These are phyloP conservation scores for Biscogniauxia mediterranea DNA, from an alignment of 2,329 filamentous ascomycete species.

Conservation along the genomic window DNA sequence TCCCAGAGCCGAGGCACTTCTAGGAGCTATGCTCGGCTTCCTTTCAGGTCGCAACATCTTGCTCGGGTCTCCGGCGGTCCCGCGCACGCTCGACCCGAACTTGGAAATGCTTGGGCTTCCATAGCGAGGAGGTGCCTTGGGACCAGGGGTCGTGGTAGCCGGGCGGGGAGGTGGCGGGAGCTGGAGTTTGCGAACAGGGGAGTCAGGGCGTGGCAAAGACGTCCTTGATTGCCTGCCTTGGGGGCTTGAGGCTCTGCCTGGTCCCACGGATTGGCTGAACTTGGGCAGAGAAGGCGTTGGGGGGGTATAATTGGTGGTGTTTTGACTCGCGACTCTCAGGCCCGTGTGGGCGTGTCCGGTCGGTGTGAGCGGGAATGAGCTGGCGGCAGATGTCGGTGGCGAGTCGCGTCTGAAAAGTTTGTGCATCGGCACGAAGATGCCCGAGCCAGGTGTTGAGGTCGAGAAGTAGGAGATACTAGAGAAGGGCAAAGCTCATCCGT, in stretches of 20 bases:
- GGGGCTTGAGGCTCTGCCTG: slow-evolving; percentile 69
- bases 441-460: slow-evolving; percentile 74
- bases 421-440: slow-evolving; percentile 87
- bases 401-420: slow-evolving; percentile 72
- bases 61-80: slow-evolving; percentile 59
- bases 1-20: slow-evolving; percentile 60
- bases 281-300: slow-evolving; percentile 67
- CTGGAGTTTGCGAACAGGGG: slow-evolving; percentile 70
- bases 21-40: slow-evolving; percentile 51
- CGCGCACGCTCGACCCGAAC: slow-evolving; percentile 63
- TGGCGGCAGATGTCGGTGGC: slow-evolving; percentile 46
- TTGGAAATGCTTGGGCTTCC: slow-evolving; percentile 61
- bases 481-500: slow-evolving; percentile 20
- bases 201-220: slow-evolving; percentile 85
- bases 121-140: slow-evolving; percentile 54
- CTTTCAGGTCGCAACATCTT: slow-evolving; percentile 52
- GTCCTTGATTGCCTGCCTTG: slow-evolving; percentile 68
- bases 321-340: slow-evolving; percentile 54
- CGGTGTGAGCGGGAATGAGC: slow-evolving; percentile 64
- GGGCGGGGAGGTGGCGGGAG: slow-evolving; percentile 59
- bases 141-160: slow-evolving; percentile 53
- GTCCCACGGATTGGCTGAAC: slow-evolving; percentile 86
- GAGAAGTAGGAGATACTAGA: slow-evolving; percentile 73
- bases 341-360: slow-evolving; percentile 59
- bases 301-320: slow-evolving; percentile 60